These are phyloP conservation scores for Lithospermum erythrorhizon DNA, from an alignment of 257 asterid genomes.

Conservation along the genomic window DNA sequence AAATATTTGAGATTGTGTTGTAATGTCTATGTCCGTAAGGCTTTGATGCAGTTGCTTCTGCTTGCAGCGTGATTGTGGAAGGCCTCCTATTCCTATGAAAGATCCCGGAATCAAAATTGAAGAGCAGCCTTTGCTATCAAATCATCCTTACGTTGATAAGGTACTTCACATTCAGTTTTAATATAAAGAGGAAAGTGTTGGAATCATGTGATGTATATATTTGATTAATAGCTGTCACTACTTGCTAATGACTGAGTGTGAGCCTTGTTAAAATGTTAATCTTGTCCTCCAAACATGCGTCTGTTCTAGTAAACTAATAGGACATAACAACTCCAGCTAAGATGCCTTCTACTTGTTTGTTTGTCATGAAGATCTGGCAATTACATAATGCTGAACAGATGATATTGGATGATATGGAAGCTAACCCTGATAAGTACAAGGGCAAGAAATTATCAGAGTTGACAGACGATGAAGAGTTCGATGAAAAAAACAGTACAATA, in stretches of 20 bases:
- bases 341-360: constrained; percentile 2
- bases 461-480: constrained; percentile 63
- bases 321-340: background rate
- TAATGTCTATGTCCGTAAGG: background rate
- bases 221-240: background rate
- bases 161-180: constrained; percentile 21
- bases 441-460: constrained; percentile 54
- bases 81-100: constrained; percentile 83
- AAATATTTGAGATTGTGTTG: background rate
- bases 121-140: constrained; percentile 77
- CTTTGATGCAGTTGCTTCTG: constrained; percentile 12
- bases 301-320: background rate
- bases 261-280: background rate
- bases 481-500: constrained; percentile 54
- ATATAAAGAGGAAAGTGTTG: constrained; percentile 2
- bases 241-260: background rate
- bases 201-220: background rate
- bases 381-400: constrained; percentile 90
- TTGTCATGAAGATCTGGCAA: constrained; percentile 67
- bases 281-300: background rate
- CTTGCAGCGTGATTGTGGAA: constrained; percentile 81
- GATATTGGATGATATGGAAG: constrained; percentile 82
- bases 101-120: constrained; percentile 82
- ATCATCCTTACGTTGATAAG: constrained; percentile 92
- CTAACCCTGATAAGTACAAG: constrained; percentile 63